Percentiles rank a stretch among this genome's conserved stretches.
These are phyloP conservation scores for Rosa chinensis DNA, from an alignment of 306 rosid species.

Conservation along the genomic window DNA sequence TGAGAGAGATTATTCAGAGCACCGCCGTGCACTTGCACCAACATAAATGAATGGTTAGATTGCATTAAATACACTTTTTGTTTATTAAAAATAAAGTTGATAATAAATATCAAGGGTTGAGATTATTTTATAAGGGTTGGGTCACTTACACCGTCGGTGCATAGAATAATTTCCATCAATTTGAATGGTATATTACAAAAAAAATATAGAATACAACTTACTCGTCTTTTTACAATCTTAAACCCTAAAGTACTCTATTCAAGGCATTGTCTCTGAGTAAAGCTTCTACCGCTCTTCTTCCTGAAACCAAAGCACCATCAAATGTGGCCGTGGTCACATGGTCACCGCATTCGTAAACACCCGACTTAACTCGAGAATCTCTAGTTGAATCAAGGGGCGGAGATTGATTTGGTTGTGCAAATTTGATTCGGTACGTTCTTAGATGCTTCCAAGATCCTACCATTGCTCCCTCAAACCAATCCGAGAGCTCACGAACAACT, in stretches of 20 bases:
- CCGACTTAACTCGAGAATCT: constrained; percentile 47
- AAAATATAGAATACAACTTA: background rate
- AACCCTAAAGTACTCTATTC: background rate
- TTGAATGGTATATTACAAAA: background rate
- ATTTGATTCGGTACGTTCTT: constrained; percentile 65
- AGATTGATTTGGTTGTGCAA: constrained; percentile 81
- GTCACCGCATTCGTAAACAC: constrained; percentile 79
- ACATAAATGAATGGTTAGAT: no score
- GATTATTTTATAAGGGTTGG: no score
- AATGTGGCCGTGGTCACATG: constrained; percentile 74
- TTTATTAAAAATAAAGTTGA: no score
- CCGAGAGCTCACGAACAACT: constrained; percentile 54
- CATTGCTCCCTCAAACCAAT: constrained; percentile 57
- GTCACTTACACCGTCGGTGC: no score
- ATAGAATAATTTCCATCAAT: no score
- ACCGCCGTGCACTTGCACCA: no score
- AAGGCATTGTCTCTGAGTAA: constrained; percentile 48
- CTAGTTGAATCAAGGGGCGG: constrained; percentile 63
- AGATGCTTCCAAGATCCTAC: constrained; percentile 65
- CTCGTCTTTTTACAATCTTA: background rate
- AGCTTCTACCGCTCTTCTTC: constrained; percentile 78
- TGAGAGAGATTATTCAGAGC: no score
- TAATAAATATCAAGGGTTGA: no score
- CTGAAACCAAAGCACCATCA: constrained; percentile 89
- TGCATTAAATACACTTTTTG: no score